Evolutionary conservation across 495 filamentous ascomycete genomes (phyloP).

Genomic region (Cenococcum geophilum): DNA sequence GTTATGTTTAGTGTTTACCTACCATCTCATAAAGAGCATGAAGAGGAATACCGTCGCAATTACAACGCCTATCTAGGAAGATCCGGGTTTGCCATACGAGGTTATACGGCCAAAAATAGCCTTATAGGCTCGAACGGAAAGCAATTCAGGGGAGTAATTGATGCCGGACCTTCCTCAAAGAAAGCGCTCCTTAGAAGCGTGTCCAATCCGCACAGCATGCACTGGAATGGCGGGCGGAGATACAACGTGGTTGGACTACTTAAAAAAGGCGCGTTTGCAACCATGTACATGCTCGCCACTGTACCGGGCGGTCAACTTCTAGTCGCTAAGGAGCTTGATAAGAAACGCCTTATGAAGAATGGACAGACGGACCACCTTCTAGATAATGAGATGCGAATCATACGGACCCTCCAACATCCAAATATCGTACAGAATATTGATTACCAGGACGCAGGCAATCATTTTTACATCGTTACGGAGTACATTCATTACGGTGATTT

Average conservation of each 20-base stretch:
- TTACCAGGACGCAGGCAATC: constrained; percentile 66
- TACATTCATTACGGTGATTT: constrained; percentile 81
- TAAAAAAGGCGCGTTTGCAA: constrained; percentile 90
- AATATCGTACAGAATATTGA: constrained; percentile 91
- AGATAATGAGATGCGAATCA: constrained; percentile 92
- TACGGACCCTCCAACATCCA: constrained; percentile 71
- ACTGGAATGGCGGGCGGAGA: constrained; percentile 74
- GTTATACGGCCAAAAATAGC: constrained; percentile 6
- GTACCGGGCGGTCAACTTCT: constrained; percentile 72
- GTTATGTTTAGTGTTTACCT: constrained; percentile 79
- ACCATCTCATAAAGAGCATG: constrained; percentile 58
- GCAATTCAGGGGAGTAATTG: neutral
- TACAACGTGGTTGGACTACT: constrained; percentile 74
- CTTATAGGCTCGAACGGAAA: neutral
- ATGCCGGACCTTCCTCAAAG: neutral
- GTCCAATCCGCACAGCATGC: constrained; percentile 42
- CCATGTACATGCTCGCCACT: constrained; percentile 76
- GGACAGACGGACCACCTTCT: constrained; percentile 76
- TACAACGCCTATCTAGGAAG: constrained; percentile 50
- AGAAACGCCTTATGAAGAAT: constrained; percentile 81
- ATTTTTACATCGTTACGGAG: constrained; percentile 95
- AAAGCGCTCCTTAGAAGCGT: constrained; percentile 7
- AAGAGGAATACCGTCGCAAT: constrained; percentile 56
- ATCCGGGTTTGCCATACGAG: constrained; percentile 22
- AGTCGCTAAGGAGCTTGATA: constrained; percentile 89